Percentiles rank a stretch among this genome's conserved stretches.
Conservation (phyloP, 306 rosid species). For the Bauhinia variegata region DNA sequence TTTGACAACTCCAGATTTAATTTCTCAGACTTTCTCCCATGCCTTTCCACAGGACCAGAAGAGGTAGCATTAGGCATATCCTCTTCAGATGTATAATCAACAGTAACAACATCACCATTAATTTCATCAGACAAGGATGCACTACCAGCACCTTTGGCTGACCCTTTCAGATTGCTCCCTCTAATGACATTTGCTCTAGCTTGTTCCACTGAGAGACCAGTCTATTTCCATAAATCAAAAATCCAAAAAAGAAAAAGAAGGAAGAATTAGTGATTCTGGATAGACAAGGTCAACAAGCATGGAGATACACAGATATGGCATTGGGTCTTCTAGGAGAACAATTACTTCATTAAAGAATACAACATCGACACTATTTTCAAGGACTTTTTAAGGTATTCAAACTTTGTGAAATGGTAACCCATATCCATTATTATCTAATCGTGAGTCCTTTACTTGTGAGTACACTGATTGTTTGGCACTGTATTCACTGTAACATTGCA, state of each 20-base stretch:
- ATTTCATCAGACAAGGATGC: slow-evolving; percentile 44
- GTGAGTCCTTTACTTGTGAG: too few species aligned
- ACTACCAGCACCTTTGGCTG: slow-evolving; percentile 30
- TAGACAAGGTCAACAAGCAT: slow-evolving; percentile 28
- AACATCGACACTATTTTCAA: not conserved
- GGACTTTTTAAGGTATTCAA: not conserved
- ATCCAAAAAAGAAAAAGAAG: slow-evolving; percentile 8
- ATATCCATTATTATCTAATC: too few species aligned
- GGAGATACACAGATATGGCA: slow-evolving; percentile 9
- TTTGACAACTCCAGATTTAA: slow-evolving; percentile 39
- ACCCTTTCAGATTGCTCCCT: slow-evolving; percentile 32
- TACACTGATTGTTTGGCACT: too few species aligned
- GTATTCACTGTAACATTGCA: too few species aligned
- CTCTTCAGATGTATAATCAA: slow-evolving; percentile 39
- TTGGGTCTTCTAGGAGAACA: not conserved
- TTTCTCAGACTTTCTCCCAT: slow-evolving; percentile 21
- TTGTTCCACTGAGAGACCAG: slow-evolving; percentile 29
- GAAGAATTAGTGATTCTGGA: slow-evolving; percentile 35
- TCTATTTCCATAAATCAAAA: slow-evolving; percentile 53
- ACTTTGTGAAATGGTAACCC: slow-evolving; percentile 17
- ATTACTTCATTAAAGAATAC: slow-evolving; percentile 21
- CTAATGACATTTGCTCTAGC: slow-evolving; percentile 60
- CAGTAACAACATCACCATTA: slow-evolving; percentile 38
- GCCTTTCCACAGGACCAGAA: slow-evolving; percentile 30
- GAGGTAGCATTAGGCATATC: slow-evolving; percentile 34